Percentiles rank a stretch among this genome's conserved stretches.
phyloP scores from a whole-genome alignment of 768 basidiomycete species.

The Dacryopinax primogenitus region DNA sequence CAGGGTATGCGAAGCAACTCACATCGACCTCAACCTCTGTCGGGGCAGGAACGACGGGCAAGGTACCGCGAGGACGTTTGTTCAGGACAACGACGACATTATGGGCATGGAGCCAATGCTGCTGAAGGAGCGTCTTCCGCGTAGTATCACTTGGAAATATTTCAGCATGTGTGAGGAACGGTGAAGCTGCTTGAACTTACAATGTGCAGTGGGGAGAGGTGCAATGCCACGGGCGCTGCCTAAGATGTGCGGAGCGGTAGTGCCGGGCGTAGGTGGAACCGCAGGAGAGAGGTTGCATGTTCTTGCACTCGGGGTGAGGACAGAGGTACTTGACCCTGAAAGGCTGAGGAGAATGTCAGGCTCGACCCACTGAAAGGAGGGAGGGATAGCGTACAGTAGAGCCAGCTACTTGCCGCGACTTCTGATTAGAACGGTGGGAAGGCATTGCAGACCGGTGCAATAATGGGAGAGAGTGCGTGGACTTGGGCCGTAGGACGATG shows the following conservation, averaged over 20 bases:
- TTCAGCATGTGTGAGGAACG: background rate
- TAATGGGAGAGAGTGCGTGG: background rate
- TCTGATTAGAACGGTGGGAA: slow-evolving; percentile 3
- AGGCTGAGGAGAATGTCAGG: background rate
- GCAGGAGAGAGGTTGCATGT: background rate
- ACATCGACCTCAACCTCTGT: background rate
- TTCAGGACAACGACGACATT: background rate
- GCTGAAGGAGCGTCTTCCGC: background rate
- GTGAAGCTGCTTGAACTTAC: background rate
- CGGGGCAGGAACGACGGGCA: background rate
- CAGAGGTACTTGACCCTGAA: background rate
- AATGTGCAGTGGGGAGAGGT: background rate
- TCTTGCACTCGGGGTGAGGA: background rate
- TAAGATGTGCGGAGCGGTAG: background rate
- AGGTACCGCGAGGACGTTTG: background rate
- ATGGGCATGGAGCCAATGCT: background rate
- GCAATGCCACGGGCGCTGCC: background rate
- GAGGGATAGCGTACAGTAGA: slow-evolving; percentile 4
- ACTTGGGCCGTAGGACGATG: background rate
- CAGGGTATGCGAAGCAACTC: background rate
- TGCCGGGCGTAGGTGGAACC: background rate
- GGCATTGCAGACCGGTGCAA: slow-evolving; percentile 8
- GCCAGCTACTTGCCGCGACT: background rate
- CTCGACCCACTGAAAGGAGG: background rate
- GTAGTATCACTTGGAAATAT: background rate